phyloP scores from a whole-genome alignment of 331 rosid species.

The Telfairia occidentalis region DNA sequence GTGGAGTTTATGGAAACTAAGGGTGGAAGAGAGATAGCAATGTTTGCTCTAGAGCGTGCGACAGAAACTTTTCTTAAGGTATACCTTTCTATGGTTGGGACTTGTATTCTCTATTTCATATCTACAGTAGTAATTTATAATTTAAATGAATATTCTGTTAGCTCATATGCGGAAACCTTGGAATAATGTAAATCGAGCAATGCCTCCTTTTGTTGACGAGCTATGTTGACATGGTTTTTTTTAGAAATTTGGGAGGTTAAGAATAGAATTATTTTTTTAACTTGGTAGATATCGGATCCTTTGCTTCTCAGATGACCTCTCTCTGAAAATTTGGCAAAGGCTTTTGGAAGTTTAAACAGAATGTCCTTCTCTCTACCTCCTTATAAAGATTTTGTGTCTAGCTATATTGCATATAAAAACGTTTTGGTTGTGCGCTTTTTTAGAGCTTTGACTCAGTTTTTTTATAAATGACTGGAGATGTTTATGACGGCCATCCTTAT shows the following conservation, averaged over 20 bases:
- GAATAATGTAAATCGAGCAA: background rate
- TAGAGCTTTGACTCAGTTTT: constrained; percentile 36
- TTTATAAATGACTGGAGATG: constrained; percentile 43
- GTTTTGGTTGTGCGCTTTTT: constrained; percentile 24
- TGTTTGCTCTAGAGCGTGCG: constrained; percentile 68
- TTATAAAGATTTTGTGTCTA: background rate
- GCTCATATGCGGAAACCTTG: background rate
- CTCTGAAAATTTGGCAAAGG: background rate
- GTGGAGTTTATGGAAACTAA: constrained; percentile 76
- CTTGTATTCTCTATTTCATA: background rate
- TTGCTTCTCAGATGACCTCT: background rate
- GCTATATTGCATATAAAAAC: constrained; percentile 21
- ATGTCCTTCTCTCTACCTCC: background rate
- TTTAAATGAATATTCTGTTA: background rate
- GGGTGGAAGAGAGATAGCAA: constrained; percentile 94
- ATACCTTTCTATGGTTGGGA: background rate
- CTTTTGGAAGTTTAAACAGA: background rate
- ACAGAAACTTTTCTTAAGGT: constrained; percentile 71
- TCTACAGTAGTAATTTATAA: background rate
- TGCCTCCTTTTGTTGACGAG: constrained; percentile 1
- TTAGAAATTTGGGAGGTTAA: background rate
- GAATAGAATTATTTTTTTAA: background rate
- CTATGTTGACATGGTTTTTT: background rate
- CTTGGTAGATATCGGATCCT: background rate
- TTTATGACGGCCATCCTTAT: constrained; percentile 35